Conservation (phyloP, 345 rosid species). For the Citrus inodora region DNA sequence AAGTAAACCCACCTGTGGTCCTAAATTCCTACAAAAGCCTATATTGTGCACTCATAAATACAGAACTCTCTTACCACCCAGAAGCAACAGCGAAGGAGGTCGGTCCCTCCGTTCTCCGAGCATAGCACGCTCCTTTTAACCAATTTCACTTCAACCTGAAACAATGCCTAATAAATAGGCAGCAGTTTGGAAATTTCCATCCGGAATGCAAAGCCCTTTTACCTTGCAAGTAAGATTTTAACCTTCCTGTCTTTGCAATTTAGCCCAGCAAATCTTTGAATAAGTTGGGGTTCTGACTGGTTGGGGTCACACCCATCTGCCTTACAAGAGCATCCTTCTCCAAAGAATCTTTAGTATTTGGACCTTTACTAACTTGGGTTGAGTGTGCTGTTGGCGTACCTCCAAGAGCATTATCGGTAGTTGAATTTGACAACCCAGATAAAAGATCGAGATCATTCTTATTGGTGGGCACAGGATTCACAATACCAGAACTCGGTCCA, state of each 20-base stretch:
- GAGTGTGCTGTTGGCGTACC: conserved; percentile 15
- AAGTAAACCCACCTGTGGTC: conserved; percentile 11
- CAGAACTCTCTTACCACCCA: conserved; percentile 13
- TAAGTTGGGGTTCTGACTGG: conserved; percentile 80
- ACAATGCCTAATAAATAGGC: not conserved
- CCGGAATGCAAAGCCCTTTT: conserved; percentile 2
- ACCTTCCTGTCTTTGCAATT: not conserved
- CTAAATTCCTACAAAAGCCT: conserved; percentile 13
- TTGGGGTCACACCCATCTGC: conserved; percentile 90
- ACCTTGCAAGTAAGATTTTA: not conserved
- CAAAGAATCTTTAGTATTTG: conserved; percentile 59
- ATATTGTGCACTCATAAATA: conserved; percentile 7
- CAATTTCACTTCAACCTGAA: not conserved
- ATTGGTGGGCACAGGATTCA: conserved; percentile 10
- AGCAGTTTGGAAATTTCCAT: not conserved
- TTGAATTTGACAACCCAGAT: conserved; percentile 27
- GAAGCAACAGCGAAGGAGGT: not conserved
- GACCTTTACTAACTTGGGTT: conserved; percentile 54
- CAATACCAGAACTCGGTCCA: conserved; percentile 19
- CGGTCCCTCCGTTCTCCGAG: conserved; percentile 7
- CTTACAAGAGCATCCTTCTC: conserved; percentile 88
- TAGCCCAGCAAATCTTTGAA: conserved; percentile 83
- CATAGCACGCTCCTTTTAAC: not conserved
- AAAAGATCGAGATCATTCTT: conserved; percentile 23
- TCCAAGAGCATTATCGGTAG: conserved; percentile 11